phyloP scores from a whole-genome alignment of 768 basidiomycete genomes.

The Dentipellis sp. region DNA sequence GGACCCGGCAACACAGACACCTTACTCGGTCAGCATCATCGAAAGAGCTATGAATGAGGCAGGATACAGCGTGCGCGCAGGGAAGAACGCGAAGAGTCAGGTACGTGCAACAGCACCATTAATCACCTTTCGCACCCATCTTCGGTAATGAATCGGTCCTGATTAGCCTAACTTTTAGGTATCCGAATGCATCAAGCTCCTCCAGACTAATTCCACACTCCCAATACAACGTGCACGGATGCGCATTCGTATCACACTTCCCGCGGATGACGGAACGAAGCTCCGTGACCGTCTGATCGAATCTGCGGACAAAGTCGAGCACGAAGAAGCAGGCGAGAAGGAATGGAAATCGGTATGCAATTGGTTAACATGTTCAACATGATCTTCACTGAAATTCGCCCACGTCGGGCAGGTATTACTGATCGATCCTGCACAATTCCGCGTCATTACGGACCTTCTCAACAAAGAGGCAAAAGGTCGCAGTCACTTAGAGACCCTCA shows the following conservation, averaged over 20 bases:
- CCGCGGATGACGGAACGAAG: constrained; percentile 50
- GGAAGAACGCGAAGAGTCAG: constrained; percentile 93
- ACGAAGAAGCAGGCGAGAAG: constrained; percentile 54
- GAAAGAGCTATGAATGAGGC: constrained; percentile 97
- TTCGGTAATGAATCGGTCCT: not conserved
- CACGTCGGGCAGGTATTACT: constrained; percentile 56
- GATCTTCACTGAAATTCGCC: too few relatives aligned
- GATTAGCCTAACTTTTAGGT: constrained; percentile 39
- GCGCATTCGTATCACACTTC: constrained; percentile 79
- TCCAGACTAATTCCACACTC: constrained; percentile 77
- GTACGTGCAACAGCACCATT: constrained; percentile 28
- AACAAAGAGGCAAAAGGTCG: constrained; percentile 88
- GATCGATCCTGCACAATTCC: constrained; percentile 91
- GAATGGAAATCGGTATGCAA: constrained; percentile 83
- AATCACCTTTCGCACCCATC: not conserved
- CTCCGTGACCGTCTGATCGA: constrained; percentile 65
- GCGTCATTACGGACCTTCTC: constrained; percentile 79
- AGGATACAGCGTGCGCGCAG: constrained; percentile 81
- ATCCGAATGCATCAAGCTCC: constrained; percentile 76
- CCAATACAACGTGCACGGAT: constrained; percentile 91
- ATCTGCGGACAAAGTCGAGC: constrained; percentile 76
- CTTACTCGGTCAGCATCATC: constrained; percentile 91
- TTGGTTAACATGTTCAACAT: not conserved
- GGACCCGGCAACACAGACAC: constrained; percentile 80
- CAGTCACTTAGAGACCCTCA: constrained; percentile 77